Percentiles rank a stretch among this genome's conserved stretches.
These are phyloP conservation scores for Lactarius psammicola DNA, from an alignment of 768 basidiomycete genomes.

Conservation along the genomic window DNA sequence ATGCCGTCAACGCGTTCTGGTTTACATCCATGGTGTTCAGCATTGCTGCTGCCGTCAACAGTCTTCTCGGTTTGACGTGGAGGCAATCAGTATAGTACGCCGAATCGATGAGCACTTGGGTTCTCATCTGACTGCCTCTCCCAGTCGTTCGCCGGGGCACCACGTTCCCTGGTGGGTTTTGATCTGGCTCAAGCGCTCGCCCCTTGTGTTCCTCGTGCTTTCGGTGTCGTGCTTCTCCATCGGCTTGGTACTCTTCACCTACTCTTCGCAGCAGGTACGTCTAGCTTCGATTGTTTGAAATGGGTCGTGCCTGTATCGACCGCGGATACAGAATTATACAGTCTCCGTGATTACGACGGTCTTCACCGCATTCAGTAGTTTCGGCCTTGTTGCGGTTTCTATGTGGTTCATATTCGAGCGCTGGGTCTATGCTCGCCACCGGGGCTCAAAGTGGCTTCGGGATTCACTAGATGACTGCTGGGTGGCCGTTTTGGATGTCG, in stretches of 20 bases:
- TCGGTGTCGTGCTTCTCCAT: slow-evolving; percentile 82
- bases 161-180: slow-evolving; percentile 81
- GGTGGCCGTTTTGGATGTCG: slow-evolving; percentile 27
- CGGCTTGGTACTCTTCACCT: slow-evolving; percentile 76
- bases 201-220: slow-evolving; percentile 77
- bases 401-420: slow-evolving; percentile 72
- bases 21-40: slow-evolving; percentile 74
- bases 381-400: slow-evolving; percentile 68
- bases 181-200: slow-evolving; percentile 85
- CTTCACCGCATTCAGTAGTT: slow-evolving; percentile 70
- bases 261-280: slow-evolving; percentile 66
- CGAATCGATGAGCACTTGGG: slow-evolving; percentile 34
- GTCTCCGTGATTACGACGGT: slow-evolving; percentile 75
- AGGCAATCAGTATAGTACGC: slow-evolving; percentile 76
- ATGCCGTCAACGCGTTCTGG: slow-evolving; percentile 71
- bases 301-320: background rate
- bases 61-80: slow-evolving; percentile 71
- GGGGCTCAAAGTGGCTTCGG: slow-evolving; percentile 67
- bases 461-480: slow-evolving; percentile 52
- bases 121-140: background rate
- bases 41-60: slow-evolving; percentile 80
- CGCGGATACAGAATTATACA: slow-evolving; percentile 44
- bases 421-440: slow-evolving; percentile 59
- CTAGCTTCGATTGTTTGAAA: slow-evolving; percentile 6
- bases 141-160: slow-evolving; percentile 69